phyloP scores from a whole-genome alignment of 2,329 filamentous ascomycete genomes.

The Pseudogymnoascus destructans region DNA sequence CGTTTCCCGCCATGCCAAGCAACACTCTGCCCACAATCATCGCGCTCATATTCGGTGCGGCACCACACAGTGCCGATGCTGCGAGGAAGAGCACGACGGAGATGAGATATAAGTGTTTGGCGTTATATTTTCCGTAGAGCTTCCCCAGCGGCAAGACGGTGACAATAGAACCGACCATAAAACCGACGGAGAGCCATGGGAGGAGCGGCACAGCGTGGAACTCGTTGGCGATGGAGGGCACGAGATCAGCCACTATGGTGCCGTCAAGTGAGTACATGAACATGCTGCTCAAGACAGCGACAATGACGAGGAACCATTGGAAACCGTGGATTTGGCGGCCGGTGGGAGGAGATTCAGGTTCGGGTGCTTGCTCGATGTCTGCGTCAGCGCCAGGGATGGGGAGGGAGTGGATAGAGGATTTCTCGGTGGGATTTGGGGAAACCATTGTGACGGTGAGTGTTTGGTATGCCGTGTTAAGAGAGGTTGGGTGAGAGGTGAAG shows the following conservation, averaged over 20 bases:
- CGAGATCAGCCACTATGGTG: conserved; percentile 20
- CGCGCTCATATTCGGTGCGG: conserved; percentile 19
- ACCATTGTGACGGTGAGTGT: not conserved
- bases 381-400: not conserved
- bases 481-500: not conserved
- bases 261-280: conserved; percentile 11
- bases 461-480: not conserved
- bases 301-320: conserved; percentile 39
- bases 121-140: conserved; percentile 23
- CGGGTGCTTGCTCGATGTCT: not conserved
- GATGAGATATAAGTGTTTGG: conserved; percentile 11
- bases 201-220: conserved; percentile 20
- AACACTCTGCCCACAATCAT: conserved; percentile 22
- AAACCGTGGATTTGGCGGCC: not conserved
- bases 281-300: conserved; percentile 28
- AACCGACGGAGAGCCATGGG: conserved; percentile 18
- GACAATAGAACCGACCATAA: conserved; percentile 32
- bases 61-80: conserved; percentile 19
- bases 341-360: not conserved
- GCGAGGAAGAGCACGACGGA: conserved; percentile 12
- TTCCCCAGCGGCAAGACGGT: conserved; percentile 39
- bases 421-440: not conserved
- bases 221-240: conserved; percentile 17
- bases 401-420: not conserved
- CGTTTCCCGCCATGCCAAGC: conserved; percentile 16